phyloP scores from a whole-genome alignment of 108 stramenopile species.

The Cyclotella sp. region DNA sequence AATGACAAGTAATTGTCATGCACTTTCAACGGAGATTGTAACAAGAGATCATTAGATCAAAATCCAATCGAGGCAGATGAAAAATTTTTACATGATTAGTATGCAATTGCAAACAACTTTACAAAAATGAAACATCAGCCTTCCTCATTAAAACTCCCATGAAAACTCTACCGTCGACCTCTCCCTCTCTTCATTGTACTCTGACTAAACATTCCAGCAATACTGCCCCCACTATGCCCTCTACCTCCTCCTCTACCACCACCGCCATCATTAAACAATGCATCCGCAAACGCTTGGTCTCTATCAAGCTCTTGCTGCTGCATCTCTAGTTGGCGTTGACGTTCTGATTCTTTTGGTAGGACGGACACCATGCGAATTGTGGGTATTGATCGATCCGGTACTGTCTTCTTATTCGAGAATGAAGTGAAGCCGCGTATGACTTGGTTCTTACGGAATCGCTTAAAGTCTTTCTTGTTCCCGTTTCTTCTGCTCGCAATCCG shows the following conservation, averaged over 20 bases:
- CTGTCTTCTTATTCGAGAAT: constrained; percentile 7
- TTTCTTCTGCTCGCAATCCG: background rate
- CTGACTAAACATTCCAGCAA: constrained; percentile 32
- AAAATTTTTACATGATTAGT: too few species aligned
- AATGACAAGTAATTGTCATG: too few species aligned
- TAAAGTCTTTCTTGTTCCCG: constrained; percentile 43
- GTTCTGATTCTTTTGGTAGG: constrained; percentile 60
- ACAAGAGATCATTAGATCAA: too few species aligned
- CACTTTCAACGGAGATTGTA: too few species aligned
- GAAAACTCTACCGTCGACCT: constrained; percentile 30
- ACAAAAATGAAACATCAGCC: background rate
- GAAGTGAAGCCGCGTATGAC: constrained; percentile 42
- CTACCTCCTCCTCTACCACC: constrained; percentile 28
- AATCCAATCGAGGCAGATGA: too few species aligned
- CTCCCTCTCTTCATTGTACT: constrained; percentile 44
- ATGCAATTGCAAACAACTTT: background rate
- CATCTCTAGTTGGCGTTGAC: constrained; percentile 51
- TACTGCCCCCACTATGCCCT: constrained; percentile 27
- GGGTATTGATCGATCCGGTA: constrained; percentile 2
- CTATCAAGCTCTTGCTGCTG: constrained; percentile 58
- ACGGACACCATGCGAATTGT: constrained; percentile 45
- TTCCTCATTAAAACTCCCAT: background rate
- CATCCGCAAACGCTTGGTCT: constrained; percentile 66
- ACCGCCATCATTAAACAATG: constrained; percentile 62
- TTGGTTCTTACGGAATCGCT: constrained; percentile 52